Percentiles rank a stretch among this genome's conserved stretches.
Conservation (phyloP, 768 basidiomycete species). For the Tremella fuciformis region DNA sequence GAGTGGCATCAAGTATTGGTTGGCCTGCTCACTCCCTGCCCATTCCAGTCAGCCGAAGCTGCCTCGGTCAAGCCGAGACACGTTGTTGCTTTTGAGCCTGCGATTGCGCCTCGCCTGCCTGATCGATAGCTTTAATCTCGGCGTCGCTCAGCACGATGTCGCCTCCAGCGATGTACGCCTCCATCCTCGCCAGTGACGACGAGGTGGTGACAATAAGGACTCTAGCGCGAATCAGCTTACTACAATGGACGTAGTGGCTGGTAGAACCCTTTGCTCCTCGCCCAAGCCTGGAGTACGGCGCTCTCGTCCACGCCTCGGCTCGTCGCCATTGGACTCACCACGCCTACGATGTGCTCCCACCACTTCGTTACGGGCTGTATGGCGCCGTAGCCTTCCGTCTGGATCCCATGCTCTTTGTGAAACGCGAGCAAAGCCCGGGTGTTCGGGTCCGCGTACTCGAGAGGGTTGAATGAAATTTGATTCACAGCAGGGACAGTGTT, state of each 20-base stretch:
- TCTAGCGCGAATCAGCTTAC: constrained; percentile 14
- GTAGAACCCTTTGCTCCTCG: constrained; percentile 32
- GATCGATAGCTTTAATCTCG: constrained; percentile 44
- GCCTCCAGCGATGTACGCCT: constrained; percentile 23
- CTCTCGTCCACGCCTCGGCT: constrained; percentile 23
- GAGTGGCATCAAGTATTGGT: no score
- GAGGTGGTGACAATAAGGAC: constrained; percentile 28
- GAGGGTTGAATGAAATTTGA: constrained; percentile 34
- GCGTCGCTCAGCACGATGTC: constrained; percentile 28
- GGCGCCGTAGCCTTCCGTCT: constrained; percentile 27
- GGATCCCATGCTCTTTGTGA: constrained; percentile 22
- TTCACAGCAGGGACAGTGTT: constrained; percentile 34
- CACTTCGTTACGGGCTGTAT: constrained; percentile 16
- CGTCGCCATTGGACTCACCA: constrained; percentile 18
- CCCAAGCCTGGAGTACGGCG: constrained; percentile 36
- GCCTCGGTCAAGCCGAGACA: no score
- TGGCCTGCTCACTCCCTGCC: no score
- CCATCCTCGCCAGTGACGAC: constrained; percentile 17
- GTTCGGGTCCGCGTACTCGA: neutral
- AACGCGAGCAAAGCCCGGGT: constrained; percentile 12
- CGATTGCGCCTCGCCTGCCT: constrained; percentile 34
- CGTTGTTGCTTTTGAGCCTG: no score
- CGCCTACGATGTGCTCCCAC: constrained; percentile 16
- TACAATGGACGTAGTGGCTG: constrained; percentile 3
- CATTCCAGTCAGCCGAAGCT: no score